These are phyloP conservation scores for Lyophyllum atratum DNA, from an alignment of 768 basidiomycete genomes.

Conservation along the genomic window DNA sequence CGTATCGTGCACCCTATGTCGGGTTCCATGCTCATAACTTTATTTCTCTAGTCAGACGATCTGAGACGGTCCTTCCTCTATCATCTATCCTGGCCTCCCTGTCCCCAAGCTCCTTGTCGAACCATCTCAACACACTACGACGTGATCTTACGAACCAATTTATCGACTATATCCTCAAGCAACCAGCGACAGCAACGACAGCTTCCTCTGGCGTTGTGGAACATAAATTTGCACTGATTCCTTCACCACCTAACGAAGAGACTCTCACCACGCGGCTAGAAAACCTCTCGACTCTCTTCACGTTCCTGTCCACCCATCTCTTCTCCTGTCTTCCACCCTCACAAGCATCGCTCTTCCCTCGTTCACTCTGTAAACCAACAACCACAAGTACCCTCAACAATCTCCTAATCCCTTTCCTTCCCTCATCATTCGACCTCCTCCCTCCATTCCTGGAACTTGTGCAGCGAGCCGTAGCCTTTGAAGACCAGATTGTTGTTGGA, in stretches of 20 bases:
- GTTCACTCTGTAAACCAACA: conserved; percentile 61
- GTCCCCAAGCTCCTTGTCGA: conserved; percentile 51
- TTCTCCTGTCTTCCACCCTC: conserved; percentile 55
- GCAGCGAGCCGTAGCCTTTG: conserved; percentile 63
- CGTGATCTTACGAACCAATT: conserved; percentile 64
- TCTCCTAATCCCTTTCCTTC: conserved; percentile 70
- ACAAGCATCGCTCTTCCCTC: conserved; percentile 48
- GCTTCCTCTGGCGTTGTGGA: conserved; percentile 37
- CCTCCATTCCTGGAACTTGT: conserved; percentile 63
- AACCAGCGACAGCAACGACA: conserved; percentile 47
- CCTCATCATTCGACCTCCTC: conserved; percentile 60
- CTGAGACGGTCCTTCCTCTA: conserved; percentile 51
- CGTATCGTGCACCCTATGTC: conserved; percentile 1
- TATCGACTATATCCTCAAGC: conserved; percentile 58
- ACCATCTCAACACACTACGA: conserved; percentile 60
- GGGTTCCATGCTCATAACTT: not conserved
- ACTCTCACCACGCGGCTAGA: conserved; percentile 45
- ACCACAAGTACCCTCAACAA: conserved; percentile 62
- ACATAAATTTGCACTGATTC: conserved; percentile 49
- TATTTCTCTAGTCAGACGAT: conserved; percentile 54
- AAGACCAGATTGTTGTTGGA: conserved; percentile 52
- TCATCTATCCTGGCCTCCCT: conserved; percentile 60
- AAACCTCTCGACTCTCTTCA: conserved; percentile 56
- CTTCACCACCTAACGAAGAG: conserved; percentile 43
- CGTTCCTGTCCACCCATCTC: conserved; percentile 63